A percentile compares a stretch with the other conserved stretches of the same genome.
Evolutionary conservation across 1,139 yeast species (phyloP).

Genomic region (Geotrichum siamense): DNA sequence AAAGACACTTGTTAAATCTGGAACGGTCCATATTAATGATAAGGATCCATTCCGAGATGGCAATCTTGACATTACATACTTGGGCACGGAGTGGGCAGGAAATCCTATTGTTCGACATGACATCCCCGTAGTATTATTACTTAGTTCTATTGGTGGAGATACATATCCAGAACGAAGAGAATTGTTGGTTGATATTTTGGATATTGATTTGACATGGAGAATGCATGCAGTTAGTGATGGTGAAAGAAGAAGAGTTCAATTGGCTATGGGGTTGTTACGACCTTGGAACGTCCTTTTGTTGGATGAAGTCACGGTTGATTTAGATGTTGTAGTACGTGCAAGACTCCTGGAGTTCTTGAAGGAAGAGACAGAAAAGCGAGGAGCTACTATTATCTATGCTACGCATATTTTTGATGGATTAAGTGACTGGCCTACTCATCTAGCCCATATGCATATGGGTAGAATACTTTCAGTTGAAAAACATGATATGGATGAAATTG

Average conservation of each 20-base stretch:
- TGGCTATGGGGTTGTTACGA: constrained; percentile 83
- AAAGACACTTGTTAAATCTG: constrained; percentile 73
- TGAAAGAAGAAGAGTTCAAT: constrained; percentile 86
- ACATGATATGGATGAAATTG: constrained; percentile 9
- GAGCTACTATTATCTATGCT: constrained; percentile 71
- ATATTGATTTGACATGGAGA: constrained; percentile 82
- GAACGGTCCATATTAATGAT: constrained; percentile 60
- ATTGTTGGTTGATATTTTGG: constrained; percentile 62
- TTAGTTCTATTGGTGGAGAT: constrained; percentile 80
- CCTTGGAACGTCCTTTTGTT: constrained; percentile 82
- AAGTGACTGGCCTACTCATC: constrained; percentile 78
- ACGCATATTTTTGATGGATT: constrained; percentile 96
- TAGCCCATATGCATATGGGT: constrained; percentile 77
- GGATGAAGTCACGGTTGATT: constrained; percentile 94
- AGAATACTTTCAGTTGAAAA: constrained; percentile 28
- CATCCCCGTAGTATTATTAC: constrained; percentile 71
- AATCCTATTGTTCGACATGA: constrained; percentile 86
- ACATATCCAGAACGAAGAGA: constrained; percentile 68
- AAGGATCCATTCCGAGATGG: constrained; percentile 72
- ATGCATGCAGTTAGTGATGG: constrained; percentile 93
- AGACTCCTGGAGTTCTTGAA: constrained; percentile 62
- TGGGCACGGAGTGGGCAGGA: constrained; percentile 97
- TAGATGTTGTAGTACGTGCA: constrained; percentile 85
- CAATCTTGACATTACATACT: constrained; percentile 66
- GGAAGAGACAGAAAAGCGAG: constrained; percentile 58